Base-by-base conservation (phyloP, 345 rosid genomes). In the Gossypium arboreum region DNA sequence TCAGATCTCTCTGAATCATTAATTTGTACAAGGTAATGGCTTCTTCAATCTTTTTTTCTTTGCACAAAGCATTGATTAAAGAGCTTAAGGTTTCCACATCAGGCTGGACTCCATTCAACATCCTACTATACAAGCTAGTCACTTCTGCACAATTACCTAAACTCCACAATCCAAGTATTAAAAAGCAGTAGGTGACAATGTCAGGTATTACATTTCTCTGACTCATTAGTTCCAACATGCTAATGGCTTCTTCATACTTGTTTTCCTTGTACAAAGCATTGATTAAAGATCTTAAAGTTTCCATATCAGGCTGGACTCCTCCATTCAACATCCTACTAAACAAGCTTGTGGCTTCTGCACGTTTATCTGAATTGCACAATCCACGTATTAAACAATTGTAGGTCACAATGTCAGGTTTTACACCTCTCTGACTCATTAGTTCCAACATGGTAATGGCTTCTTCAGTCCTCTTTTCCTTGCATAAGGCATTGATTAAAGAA, bases 111-210 rank as follows among this genome's bases (percentile, higher is more conserved):
- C 41, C 41, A 34, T 34, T 34, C 41, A 34, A 34, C 52, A 44
- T 11, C 45, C 2, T 56, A 18, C 2, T 16, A 1, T 43, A 9
- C 27, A 69, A 4, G 45, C 22, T 69, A 7, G 3, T 9, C 41
- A 4, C 73, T 51, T 51, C 73, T 25, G 16, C 2, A 10, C 58
- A 25, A 3, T 51, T 1, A 7, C 56, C 17, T 12, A 62, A 1
- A 88, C 82, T 27, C 18, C 65, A 52, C 43, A 45, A 77, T 3
- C 79, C 79, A 52, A 13, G 8, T 4, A 71, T 77, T 51, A 71
- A 25, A 1, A 27, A 68, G 44, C 1, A 48, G 13, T 48, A 24
- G 17, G 73, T 68, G 45, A 50, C 9, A 34, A 27, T 3, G 13
- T 71, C 1, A 7, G 73, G 25, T 9, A 51, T 51, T 7, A 51